These are phyloP conservation scores for Saccharomycopsis phalli DNA, from an alignment of 1,139 yeast genomes.

Conservation along the genomic window DNA sequence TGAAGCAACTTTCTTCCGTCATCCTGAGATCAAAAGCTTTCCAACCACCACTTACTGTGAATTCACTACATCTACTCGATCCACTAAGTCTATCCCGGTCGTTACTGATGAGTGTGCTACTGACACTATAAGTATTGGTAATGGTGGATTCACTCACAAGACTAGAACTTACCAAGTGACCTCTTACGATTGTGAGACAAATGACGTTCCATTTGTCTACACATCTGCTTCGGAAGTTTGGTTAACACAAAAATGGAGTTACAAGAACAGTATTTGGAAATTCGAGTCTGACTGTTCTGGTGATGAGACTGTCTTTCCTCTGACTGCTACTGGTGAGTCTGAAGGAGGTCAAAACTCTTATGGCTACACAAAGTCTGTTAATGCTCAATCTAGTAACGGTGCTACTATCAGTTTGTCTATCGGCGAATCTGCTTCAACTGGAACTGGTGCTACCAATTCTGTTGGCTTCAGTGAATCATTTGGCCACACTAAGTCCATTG, in stretches of 20 bases:
- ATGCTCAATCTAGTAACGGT: background rate
- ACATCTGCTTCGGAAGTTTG: background rate
- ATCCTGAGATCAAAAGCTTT: too few relatives aligned
- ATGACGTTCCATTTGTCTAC: background rate
- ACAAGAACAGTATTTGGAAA: background rate
- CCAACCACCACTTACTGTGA: conserved; percentile 10
- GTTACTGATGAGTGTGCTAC: conserved; percentile 5
- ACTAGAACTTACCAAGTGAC: background rate
- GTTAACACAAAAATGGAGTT: background rate
- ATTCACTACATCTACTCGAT: conserved; percentile 4
- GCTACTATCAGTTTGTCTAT: too few relatives aligned
- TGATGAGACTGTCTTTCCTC: too few relatives aligned
- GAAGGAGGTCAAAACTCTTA: too few relatives aligned
- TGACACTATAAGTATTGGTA: conserved; percentile 3
- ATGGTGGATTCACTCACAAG: conserved; percentile 8
- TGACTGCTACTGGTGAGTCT: too few relatives aligned
- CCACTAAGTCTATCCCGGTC: background rate
- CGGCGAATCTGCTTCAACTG: too few relatives aligned
- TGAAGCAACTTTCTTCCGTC: too few relatives aligned
- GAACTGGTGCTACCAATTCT: too few relatives aligned
- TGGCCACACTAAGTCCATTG: too few relatives aligned
- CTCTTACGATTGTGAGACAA: background rate
- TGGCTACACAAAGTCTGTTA: conserved; percentile 1
- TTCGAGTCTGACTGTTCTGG: background rate
- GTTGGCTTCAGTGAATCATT: too few relatives aligned